A percentile compares a stretch with the other conserved stretches of the same genome.
Evolutionary conservation across 2,329 filamentous ascomycete genomes (phyloP).

Genomic region (Rutstroemia sp.): DNA sequence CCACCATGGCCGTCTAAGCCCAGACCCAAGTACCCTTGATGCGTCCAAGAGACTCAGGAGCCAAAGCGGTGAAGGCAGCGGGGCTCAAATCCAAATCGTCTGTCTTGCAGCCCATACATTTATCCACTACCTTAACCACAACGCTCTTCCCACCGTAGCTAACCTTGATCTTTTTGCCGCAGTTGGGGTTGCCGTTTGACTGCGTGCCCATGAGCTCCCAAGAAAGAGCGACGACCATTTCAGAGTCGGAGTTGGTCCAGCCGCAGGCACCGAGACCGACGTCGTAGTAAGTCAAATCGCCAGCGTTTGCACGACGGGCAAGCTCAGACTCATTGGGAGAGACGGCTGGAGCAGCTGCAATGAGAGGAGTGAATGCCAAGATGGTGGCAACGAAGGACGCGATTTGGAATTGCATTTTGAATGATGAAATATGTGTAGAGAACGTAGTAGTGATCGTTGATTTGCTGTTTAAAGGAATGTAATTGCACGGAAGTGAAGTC

Average conservation of each 20-base stretch:
- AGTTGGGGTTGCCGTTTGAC: constrained; percentile 64
- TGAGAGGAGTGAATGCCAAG: constrained; percentile 5
- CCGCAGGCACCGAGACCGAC: constrained; percentile 66
- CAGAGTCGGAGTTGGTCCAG: constrained; percentile 43
- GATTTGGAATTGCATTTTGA: constrained; percentile 6
- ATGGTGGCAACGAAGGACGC: background rate
- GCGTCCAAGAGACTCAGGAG: constrained; percentile 38
- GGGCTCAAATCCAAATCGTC: constrained; percentile 53
- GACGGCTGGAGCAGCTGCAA: constrained; percentile 2
- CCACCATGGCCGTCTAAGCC: background rate
- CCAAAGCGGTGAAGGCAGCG: constrained; percentile 46
- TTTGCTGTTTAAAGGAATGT: background rate
- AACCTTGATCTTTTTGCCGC: constrained; percentile 62
- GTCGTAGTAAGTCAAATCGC: constrained; percentile 69
- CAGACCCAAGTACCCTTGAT: constrained; percentile 40
- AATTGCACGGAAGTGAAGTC: background rate
- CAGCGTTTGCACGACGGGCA: constrained; percentile 31
- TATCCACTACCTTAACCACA: constrained; percentile 59
- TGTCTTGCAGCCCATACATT: constrained; percentile 61
- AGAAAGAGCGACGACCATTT: constrained; percentile 64
- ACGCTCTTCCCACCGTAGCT: constrained; percentile 51
- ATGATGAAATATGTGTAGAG: background rate
- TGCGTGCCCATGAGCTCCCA: constrained; percentile 51
- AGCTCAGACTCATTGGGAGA: constrained; percentile 3
- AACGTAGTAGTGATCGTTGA: background rate